Evolutionary conservation across 768 basidiomycete species (phyloP).

Genomic region (Flagelloscypha sp.): DNA sequence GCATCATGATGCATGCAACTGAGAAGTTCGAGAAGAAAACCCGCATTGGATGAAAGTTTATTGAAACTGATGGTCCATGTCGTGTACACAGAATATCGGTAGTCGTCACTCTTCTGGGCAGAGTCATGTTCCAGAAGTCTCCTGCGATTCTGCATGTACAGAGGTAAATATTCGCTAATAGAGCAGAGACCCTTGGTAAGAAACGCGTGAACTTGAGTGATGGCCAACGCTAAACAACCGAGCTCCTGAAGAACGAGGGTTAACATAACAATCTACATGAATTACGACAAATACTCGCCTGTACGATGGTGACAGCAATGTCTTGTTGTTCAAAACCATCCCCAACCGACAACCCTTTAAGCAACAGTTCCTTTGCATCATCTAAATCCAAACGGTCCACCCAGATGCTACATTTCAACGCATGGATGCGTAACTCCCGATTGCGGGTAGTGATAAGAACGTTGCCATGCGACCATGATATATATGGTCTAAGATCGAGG

Average conservation of each 20-base stretch:
- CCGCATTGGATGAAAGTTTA: neutral
- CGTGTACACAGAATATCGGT: conserved; percentile 5
- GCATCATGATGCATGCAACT: conserved; percentile 4
- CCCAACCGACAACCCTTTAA: conserved; percentile 1
- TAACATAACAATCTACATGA: neutral
- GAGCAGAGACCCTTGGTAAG: too few relatives aligned
- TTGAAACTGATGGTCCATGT: conserved; percentile 8
- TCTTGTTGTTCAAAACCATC: neutral
- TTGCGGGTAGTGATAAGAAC: conserved; percentile 10
- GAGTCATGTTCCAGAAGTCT: conserved; percentile 2
- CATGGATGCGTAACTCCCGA: conserved; percentile 1
- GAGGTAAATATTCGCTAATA: conserved; percentile 1
- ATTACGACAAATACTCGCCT: too few relatives aligned
- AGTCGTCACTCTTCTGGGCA: conserved; percentile 4
- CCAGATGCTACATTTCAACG: neutral
- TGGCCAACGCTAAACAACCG: conserved; percentile 4
- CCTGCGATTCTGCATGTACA: neutral
- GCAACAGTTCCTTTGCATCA: conserved; percentile 6
- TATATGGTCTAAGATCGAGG: conserved; percentile 1
- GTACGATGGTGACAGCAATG: conserved; percentile 2
- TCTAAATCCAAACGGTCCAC: neutral
- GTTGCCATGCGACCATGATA: conserved; percentile 7
- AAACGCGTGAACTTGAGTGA: conserved; percentile 5
- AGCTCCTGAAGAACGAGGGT: conserved; percentile 1
- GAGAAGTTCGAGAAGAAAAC: neutral